Conservation (phyloP, 768 basidiomycete species). For the Boletus speciosus region DNA sequence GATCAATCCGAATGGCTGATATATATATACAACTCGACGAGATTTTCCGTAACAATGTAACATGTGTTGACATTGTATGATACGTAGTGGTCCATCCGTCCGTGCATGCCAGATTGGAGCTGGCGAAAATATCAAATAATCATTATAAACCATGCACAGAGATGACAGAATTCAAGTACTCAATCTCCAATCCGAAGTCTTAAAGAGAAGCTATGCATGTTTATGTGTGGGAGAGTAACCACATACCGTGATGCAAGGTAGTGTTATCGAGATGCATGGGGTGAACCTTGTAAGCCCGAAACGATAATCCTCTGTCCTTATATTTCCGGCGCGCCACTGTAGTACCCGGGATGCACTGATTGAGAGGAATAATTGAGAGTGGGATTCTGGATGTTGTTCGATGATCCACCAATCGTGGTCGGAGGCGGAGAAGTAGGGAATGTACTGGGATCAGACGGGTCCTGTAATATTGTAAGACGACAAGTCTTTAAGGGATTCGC, state of each 20-base stretch:
- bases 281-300: background rate
- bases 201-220: background rate
- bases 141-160: background rate
- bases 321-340: slow-evolving; percentile 27
- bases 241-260: background rate
- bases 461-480: slow-evolving; percentile 19
- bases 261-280: background rate
- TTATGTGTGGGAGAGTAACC: background rate
- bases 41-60: background rate
- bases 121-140: background rate
- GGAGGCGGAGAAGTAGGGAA: slow-evolving; percentile 32
- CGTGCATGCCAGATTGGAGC: no score
- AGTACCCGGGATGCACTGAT: slow-evolving; percentile 13
- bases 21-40: background rate
- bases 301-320: slow-evolving; percentile 1
- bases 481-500: background rate
- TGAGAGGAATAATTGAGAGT: slow-evolving; percentile 11
- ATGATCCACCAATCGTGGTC: slow-evolving; percentile 6
- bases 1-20: background rate
- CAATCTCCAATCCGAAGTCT: background rate
- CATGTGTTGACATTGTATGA: background rate
- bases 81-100: no score
- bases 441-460: slow-evolving; percentile 37
- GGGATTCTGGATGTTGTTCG: slow-evolving; percentile 4
- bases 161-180: background rate